Conservation (phyloP, 2,329 filamentous ascomycete genomes). For the Rosellinia necatrix region DNA sequence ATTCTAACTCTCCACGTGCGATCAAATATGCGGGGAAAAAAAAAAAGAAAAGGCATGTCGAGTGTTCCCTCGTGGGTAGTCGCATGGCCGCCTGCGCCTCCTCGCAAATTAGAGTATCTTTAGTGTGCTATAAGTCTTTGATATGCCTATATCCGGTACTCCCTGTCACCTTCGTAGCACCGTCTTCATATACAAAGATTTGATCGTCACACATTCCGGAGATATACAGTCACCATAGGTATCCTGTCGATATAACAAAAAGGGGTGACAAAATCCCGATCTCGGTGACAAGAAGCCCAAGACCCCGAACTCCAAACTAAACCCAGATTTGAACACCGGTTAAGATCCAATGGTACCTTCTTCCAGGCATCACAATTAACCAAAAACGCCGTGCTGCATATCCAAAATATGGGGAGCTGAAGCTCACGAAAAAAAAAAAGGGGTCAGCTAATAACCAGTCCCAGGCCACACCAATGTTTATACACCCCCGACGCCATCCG, state of each 20-base stretch:
- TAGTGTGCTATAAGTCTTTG: slow-evolving; percentile 9
- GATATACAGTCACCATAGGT: neutral
- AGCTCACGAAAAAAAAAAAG: neutral
- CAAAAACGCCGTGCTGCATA: slow-evolving; percentile 23
- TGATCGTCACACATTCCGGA: neutral
- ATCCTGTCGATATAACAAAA: slow-evolving; percentile 1
- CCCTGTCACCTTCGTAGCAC: neutral
- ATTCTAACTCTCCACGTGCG: neutral
- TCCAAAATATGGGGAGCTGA: slow-evolving; percentile 8
- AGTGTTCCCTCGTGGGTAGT: neutral
- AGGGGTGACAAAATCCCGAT: neutral
- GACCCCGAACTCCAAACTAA: slow-evolving; percentile 1
- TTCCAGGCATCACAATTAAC: slow-evolving; percentile 1
- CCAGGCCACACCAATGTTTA: slow-evolving; percentile 21
- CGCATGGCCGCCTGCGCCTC: neutral
- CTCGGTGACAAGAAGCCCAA: neutral
- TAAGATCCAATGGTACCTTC: slow-evolving; percentile 4
- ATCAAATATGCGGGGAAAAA: no score
- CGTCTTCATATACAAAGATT: slow-evolving; percentile 8
- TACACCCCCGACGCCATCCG: slow-evolving; percentile 38
- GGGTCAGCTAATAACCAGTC: neutral
- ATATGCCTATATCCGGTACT: slow-evolving; percentile 1
- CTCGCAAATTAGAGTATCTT: neutral
- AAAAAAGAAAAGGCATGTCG: neutral
- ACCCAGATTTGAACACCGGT: neutral